Base-by-base conservation (phyloP, 306 rosid genomes). In the Cucumis melo region DNA sequence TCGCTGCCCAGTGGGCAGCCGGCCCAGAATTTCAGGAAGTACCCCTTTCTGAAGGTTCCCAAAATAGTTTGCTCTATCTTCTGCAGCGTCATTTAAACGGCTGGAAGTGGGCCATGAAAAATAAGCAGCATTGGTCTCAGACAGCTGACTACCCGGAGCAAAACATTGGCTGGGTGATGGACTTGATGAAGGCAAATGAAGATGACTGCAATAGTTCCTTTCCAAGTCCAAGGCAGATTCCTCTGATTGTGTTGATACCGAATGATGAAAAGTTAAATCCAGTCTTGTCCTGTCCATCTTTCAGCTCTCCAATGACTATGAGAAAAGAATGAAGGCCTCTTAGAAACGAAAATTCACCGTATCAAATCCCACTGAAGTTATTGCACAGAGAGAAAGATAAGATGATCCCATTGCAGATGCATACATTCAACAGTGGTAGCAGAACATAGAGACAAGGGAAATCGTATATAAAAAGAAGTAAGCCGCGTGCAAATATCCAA, bases 41-140 rank as follows among this genome's bases (percentile, higher is more conserved):
- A 88, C 98, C 41, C 88, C 97, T 89, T 95, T 95, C 79, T 95
- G 99, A 80, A 95, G 95, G 78, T 92, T 95, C 38, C 95, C 91
- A 27, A 95, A 95, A 80, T 95, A 89, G 85, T 95, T 90, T 58
- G 88, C 97, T 80, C 99, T 90, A 76, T 86, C 98, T 82, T 92
- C 98, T 0, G 96, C 97, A 57, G 98, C 96, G 42, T 89, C 98
- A 67, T 83, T 90, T 83, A 92, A 82, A 71, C 92, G 90, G 79
- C 92, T 90, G 86, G 90, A 90, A 24, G 96, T 89, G 62, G 99
- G 99, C 99, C 99, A 95, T 59, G 99, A 95, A 78, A 95, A 95
- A 84, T 92, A 95, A 62, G 99, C 95, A 62, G 99, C 95, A 53
- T 79, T 94, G 85, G 90, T 90, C 84, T 94, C 99, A 78, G 96